Percentiles rank a stretch among this genome's conserved stretches.
These are phyloP conservation scores for Toxoplasma gondii DNA, from an alignment of 169 alveolate species.

Conservation along the genomic window DNA sequence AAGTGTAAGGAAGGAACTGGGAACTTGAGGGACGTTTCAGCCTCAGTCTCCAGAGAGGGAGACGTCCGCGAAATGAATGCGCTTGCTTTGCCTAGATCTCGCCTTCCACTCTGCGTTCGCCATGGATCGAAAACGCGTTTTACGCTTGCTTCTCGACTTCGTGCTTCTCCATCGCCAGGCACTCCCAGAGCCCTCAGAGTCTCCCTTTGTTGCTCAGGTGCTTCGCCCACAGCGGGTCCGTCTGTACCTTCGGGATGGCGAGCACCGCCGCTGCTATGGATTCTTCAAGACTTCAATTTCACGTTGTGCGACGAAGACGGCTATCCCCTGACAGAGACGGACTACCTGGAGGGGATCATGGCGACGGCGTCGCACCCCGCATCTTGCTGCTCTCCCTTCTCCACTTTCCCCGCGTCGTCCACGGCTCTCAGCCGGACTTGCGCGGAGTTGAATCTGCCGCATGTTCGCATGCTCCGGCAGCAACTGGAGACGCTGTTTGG, in stretches of 20 bases:
- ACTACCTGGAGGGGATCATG: conserved; percentile 63
- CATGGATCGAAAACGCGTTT: no score
- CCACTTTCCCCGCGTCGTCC: neutral
- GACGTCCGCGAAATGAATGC: no score
- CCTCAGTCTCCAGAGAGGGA: no score
- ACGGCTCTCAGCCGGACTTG: neutral
- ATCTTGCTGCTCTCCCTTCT: neutral
- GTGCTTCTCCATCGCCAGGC: no score
- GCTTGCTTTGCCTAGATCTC: no score
- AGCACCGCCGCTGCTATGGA: conserved; percentile 66
- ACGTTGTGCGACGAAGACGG: conserved; percentile 59
- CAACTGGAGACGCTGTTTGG: conserved; percentile 52
- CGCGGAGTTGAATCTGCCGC: conserved; percentile 54
- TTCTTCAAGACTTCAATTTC: conserved; percentile 61
- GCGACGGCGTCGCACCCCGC: conserved; percentile 17
- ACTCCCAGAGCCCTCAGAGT: no score
- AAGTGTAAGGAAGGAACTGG: no score
- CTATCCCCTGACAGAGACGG: conserved; percentile 61
- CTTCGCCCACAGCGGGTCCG: conserved; percentile 6
- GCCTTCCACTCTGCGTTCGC: no score
- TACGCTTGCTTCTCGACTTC: no score
- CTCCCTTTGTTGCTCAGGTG: neutral
- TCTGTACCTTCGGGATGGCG: conserved; percentile 50
- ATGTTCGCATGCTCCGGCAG: conserved; percentile 65
- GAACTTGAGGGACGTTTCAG: no score